Evolutionary conservation across 2,329 filamentous ascomycete species (phyloP), one percentile per base, ranked within the genome.

Genomic region (Harringtonia lauricola): DNA sequence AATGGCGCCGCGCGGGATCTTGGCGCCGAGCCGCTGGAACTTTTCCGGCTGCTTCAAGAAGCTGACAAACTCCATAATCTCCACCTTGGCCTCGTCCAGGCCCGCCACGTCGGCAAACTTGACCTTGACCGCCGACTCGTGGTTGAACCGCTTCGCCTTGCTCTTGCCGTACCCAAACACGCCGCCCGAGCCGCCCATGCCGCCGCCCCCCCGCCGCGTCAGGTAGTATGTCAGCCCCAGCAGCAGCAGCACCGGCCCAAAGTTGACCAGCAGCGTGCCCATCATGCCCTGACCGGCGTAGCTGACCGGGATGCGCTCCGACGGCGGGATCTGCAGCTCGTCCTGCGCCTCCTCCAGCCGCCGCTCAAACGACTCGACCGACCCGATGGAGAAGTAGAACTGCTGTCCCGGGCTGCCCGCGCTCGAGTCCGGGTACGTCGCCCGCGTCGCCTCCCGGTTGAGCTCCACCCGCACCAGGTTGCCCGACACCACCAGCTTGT

Each of bases 21-120:
- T 98, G 49, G 92, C 92, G 55, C 92, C 92, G 17, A 98, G 78
- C 62, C 85, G 86, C 66, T 95, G 82, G 66, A 95, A 98, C 51
- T 85, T 81, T 55, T 87, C 85, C 1, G 92, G 92, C 56, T 92
- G 84, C 70, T 95, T 90, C 50, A 98, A 67, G 71, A 98, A 98
- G 60, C 84, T 89, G 53, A 98, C 92, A 56, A 98, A 98, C 64
- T 98, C 92, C 88, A 96, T 95, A 54, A 98, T 98, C 65, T 98
- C 92, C 45, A 81, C 72, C 73, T 98, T 98, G 45, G 92, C 92
- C 66, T 98, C 92, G 60, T 98, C 92, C 81, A 96, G 90, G 53
- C 92, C 92, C 35, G 92, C 92, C 36, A 98, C 92, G 60, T 98
- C 92, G 38, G 86, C 72, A 61, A 98, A 98, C 64, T 95, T 96